phyloP scores from a whole-genome alignment of 2,329 filamentous ascomycete species.

The Penicillium occitanis region DNA sequence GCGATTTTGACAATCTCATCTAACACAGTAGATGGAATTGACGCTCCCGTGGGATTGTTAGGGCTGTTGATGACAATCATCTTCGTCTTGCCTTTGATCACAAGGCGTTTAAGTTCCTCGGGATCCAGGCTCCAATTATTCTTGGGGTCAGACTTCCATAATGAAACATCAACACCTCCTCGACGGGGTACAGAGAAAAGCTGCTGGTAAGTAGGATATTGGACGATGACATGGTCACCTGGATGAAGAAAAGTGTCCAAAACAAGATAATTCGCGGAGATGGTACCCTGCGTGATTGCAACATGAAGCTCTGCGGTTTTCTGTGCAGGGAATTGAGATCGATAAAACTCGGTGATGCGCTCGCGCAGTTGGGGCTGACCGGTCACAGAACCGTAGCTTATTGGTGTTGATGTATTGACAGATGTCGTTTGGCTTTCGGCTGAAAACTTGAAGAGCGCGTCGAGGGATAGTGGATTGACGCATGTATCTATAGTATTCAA shows the following conservation, averaged over 20 bases:
- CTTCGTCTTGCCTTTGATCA: constrained; percentile 9
- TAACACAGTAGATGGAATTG: neutral
- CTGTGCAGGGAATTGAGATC: neutral
- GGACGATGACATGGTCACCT: constrained; percentile 80
- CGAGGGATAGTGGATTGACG: neutral
- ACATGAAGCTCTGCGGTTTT: neutral
- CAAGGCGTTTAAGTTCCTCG: neutral
- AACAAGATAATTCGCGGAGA: constrained; percentile 74
- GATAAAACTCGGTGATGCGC: neutral
- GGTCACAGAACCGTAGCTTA: constrained; percentile 1
- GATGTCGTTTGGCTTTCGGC: neutral
- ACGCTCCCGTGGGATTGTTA: constrained; percentile 4
- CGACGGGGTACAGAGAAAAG: constrained; percentile 67
- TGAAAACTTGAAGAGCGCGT: neutral
- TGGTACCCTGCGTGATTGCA: constrained; percentile 57
- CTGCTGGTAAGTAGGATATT: constrained; percentile 84
- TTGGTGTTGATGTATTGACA: neutral
- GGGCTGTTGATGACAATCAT: constrained; percentile 14
- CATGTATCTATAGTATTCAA: neutral
- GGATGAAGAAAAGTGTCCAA: constrained; percentile 70
- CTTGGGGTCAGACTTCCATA: neutral
- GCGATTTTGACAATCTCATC: constrained; percentile 21
- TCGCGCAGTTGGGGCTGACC: neutral
- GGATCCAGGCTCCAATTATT: neutral
- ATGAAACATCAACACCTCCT: neutral